These are phyloP conservation scores for Neoarthrinium moseri DNA, from an alignment of 2,329 filamentous ascomycete genomes.

Conservation along the genomic window DNA sequence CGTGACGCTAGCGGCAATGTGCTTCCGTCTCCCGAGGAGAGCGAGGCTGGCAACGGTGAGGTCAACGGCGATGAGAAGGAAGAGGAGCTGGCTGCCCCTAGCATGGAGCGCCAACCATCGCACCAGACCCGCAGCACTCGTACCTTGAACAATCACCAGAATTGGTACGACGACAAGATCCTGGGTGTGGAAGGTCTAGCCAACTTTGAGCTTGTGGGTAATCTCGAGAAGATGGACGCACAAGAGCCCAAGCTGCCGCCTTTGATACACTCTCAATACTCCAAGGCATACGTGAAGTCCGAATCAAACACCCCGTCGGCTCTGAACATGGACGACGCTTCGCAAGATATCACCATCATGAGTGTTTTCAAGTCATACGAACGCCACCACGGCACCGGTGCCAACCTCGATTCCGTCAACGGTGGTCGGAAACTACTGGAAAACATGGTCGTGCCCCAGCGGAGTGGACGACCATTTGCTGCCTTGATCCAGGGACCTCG, in stretches of 20 bases:
- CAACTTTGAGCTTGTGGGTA: slow-evolving; percentile 58
- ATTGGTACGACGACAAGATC: slow-evolving; percentile 56
- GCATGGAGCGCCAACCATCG: slow-evolving; percentile 64
- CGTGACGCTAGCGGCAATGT: slow-evolving; percentile 50
- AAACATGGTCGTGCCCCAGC: slow-evolving; percentile 48
- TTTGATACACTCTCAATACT: slow-evolving; percentile 55
- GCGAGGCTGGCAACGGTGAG: slow-evolving; percentile 51
- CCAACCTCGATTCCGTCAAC: slow-evolving; percentile 53
- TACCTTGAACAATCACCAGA: slow-evolving; percentile 46
- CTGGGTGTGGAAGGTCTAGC: slow-evolving; percentile 60
- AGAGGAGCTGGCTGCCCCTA: slow-evolving; percentile 47
- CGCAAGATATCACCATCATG: slow-evolving; percentile 57
- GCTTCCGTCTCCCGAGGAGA: slow-evolving; percentile 51
- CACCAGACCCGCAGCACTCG: slow-evolving; percentile 64
- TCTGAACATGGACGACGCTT: slow-evolving; percentile 50
- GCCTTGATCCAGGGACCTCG: slow-evolving; percentile 45
- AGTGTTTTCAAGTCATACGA: slow-evolving; percentile 57
- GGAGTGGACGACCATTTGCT: slow-evolving; percentile 42
- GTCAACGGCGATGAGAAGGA: slow-evolving; percentile 49
- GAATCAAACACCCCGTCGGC: slow-evolving; percentile 56
- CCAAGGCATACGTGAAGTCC: slow-evolving; percentile 53
- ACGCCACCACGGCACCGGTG: slow-evolving; percentile 49
- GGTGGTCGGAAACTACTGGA: slow-evolving; percentile 57
- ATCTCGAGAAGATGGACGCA: slow-evolving; percentile 54
- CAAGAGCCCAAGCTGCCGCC: slow-evolving; percentile 60